These are phyloP conservation scores for Puccinellia tenuiflora DNA, from an alignment of 176 grass and related monocot species.

Conservation along the genomic window DNA sequence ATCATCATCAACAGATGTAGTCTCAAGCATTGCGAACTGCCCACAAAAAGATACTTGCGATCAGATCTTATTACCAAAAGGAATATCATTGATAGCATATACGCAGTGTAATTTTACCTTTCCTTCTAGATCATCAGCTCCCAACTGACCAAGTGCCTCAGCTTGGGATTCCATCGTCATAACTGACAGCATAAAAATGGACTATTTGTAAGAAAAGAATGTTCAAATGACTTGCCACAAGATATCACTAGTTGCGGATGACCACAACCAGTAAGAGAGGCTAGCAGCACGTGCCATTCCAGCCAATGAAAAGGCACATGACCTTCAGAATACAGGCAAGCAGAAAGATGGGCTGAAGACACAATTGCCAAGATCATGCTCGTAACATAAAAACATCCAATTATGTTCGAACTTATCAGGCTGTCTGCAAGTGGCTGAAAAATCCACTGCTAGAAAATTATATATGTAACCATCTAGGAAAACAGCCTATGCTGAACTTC, in stretches of 20 bases:
- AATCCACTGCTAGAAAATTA: neutral
- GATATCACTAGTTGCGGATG: neutral
- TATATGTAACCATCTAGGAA: neutral
- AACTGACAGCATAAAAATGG: constrained; percentile 47
- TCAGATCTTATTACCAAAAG: constrained; percentile 10
- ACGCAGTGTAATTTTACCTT: constrained; percentile 51
- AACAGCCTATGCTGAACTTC: neutral
- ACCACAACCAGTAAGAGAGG: constrained; percentile 1
- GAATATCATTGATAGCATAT: neutral
- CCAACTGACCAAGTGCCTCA: constrained; percentile 86
- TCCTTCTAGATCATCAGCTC: constrained; percentile 92
- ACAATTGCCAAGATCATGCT: neutral
- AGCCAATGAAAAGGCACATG: neutral
- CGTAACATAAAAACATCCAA: neutral
- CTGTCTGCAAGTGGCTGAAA: neutral
- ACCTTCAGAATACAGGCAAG: neutral
- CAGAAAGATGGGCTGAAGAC: neutral
- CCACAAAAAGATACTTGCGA: constrained; percentile 6
- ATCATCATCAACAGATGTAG: constrained; percentile 81
- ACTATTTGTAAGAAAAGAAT: neutral
- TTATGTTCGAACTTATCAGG: neutral
- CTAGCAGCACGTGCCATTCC: neutral
- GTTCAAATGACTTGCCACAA: neutral
- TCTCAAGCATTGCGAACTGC: constrained; percentile 90
- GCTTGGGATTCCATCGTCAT: constrained; percentile 99